Base-by-base conservation (phyloP, 352 stramenopile species). In the Globisporangium megalacanthum region DNA sequence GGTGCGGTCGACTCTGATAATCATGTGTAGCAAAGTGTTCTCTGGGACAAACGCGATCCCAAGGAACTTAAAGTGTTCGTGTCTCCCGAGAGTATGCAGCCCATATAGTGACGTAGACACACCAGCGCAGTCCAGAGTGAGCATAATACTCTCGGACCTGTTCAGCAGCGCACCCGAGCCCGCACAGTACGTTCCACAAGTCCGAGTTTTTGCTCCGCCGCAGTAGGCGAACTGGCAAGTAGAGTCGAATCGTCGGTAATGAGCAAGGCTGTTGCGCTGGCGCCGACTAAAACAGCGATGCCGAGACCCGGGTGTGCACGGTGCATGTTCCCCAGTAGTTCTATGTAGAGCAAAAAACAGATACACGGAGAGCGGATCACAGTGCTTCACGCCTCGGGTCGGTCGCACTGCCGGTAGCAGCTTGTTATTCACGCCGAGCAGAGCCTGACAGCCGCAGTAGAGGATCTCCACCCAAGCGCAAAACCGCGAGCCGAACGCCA, bases 231-330 rank as follows among this genome's bases (percentile, higher is more conserved):
- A 10, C 35, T 19, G 7, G 48, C 41, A 6, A 68, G 47, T 7
- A 72, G 29, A 15, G 57, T 63, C 17, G 65, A 65, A 37, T 68
- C 65, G 42, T 68, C 54, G 8, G 59, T 55, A 52, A 69, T 69
- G 42, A 66, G 69, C 19, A 65, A 14, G 13, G 52, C 52, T 6
- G 54, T 68, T 6, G 53, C 29, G 0, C 19, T 45, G 11, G n/a
- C 4, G 5, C 22, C 35, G 20, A 29, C n/a, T 1, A 25, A 29
- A 3, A 68, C 19, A 3, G 9, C 10, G 14, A 65, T 58, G 8
- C 60, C 61, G 3, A 57, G 44, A 0, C 62, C 46, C 1, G 49
- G 49, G 17, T 53, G 60, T 0, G 35, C 42, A 4, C 61, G 56
- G 2, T 66, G 13, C 6, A 65, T 36, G 19, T 65, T 64, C 10